Evolutionary conservation across 2,329 filamentous ascomycete species (phyloP), one percentile per base, ranked within the genome.

Genomic region (Apiospora rasikravindrae): DNA sequence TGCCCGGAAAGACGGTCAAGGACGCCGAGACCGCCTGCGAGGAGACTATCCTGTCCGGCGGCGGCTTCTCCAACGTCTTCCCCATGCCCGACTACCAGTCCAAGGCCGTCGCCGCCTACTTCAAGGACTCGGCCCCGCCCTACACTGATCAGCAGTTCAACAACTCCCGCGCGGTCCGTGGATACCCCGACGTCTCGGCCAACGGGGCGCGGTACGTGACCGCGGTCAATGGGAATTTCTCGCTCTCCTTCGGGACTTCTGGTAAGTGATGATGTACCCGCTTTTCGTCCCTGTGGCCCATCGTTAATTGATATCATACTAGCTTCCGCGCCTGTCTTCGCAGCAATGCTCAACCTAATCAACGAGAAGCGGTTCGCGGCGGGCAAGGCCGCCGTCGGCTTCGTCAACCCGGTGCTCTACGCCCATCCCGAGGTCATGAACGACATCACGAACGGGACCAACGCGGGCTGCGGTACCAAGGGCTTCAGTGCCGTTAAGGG

Each of bases 51-150:
- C 84, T 83, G 72, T 85, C 82, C 4, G 84, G 84, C 8, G 86
- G 86, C 24, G 86, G 86, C 19, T 88, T 88, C 78, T 84, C 82
- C 74, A 86, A 88, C 76, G 81, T 86, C 75, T 88, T 87, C 73
- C 75, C 81, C 1, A 75, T 84, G 3, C 86, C 87, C 0, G 74
- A 77, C 19, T 89, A 88, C 77, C 87, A 89, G 74, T 76, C 79
- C 11, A 72, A 75, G 0, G 83, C 83, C 4, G 81, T 87, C 11
- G 75, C 78, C 14, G 73, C 75, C 5, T 88, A 82, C 76, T 85
- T 86, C 76, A 72, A 75, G 29, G 78, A 83, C 71, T 79, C 83
- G 71, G 78, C 83, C 13, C 83, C 85, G 11, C 79, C 81, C 5
- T 85, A 86, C 73, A 81, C 80, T 16, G 78, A 82, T 4, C 81